These are phyloP conservation scores for Russula griseocarnosa DNA, from an alignment of 768 basidiomycete species.

Conservation along the genomic window DNA sequence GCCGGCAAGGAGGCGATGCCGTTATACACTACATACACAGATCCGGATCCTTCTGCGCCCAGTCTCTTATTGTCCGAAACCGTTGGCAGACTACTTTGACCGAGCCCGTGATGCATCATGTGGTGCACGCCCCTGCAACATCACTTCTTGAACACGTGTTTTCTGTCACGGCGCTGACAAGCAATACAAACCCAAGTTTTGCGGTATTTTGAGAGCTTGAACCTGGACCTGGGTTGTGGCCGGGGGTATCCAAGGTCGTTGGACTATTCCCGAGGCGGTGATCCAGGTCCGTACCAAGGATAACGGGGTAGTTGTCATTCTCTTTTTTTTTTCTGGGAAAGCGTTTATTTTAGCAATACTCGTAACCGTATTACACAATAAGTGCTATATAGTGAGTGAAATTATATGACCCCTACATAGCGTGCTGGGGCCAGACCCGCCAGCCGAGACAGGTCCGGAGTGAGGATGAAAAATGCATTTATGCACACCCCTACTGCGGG, in stretches of 20 bases:
- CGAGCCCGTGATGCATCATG: constrained; percentile 9
- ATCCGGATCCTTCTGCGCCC: neutral
- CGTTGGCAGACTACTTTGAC: neutral
- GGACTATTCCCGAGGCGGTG: constrained; percentile 50
- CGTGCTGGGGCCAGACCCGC: too few species aligned
- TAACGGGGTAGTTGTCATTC: neutral
- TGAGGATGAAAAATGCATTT: too few species aligned
- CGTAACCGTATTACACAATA: too few species aligned
- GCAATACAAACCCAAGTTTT: neutral
- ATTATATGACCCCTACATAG: too few species aligned
- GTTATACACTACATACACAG: neutral
- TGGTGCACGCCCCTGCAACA: neutral
- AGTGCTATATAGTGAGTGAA: too few species aligned
- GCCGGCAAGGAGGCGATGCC: neutral
- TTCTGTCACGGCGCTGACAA: neutral
- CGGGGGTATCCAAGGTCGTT: constrained; percentile 38
- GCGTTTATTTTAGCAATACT: too few species aligned
- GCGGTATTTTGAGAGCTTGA: neutral
- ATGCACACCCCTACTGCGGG: too few species aligned
- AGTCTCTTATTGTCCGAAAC: neutral
- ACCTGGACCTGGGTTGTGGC: constrained; percentile 39
- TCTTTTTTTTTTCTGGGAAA: too few species aligned
- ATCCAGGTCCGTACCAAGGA: constrained; percentile 47
- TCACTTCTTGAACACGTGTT: constrained; percentile 9
- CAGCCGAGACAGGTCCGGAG: too few species aligned